Evolutionary conservation across 306 rosid genomes (phyloP).

Genomic region (Vachellia collinsii): DNA sequence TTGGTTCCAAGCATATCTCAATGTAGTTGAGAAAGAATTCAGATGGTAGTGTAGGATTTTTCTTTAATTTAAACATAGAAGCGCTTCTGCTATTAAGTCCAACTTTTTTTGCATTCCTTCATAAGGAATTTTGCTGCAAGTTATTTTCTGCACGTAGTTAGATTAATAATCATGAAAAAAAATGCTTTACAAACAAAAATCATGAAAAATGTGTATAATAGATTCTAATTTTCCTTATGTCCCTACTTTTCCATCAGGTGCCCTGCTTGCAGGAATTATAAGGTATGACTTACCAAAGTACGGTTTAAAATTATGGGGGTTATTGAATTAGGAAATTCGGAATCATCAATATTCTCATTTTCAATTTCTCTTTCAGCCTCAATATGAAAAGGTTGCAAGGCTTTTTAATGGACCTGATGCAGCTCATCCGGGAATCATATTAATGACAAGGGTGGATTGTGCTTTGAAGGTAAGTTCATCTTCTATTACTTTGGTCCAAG

Average conservation of each 20-base stretch:
- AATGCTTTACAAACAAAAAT: no score
- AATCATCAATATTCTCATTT: slow-evolving; percentile 29
- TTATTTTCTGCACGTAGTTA: slow-evolving; percentile 15
- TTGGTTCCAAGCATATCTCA: background rate
- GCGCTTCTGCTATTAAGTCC: background rate
- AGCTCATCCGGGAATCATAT: slow-evolving; percentile 85
- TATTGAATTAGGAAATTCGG: slow-evolving; percentile 5
- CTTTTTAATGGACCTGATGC: slow-evolving; percentile 95
- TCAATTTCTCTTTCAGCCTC: slow-evolving; percentile 64
- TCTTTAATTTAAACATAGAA: no score
- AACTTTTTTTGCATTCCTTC: slow-evolving; percentile 7
- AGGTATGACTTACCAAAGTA: slow-evolving; percentile 57
- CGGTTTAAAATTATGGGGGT: background rate
- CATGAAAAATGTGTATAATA: background rate
- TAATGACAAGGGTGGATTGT: slow-evolving; percentile 97
- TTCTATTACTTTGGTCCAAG: slow-evolving; percentile 22
- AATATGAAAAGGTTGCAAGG: slow-evolving; percentile 93
- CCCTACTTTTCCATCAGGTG: slow-evolving; percentile 65
- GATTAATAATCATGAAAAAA: slow-evolving; percentile 8
- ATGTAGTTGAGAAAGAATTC: background rate
- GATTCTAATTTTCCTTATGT: slow-evolving; percentile 39
- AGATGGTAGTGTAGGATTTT: slow-evolving; percentile 5
- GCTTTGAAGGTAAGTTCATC: slow-evolving; percentile 68
- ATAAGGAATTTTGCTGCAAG: slow-evolving; percentile 10
- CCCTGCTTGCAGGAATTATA: slow-evolving; percentile 97